Percentiles rank a stretch among this genome's conserved stretches.
These are phyloP conservation scores for Nadsonia fulvescens DNA, from an alignment of 805 yeast genomes.

Conservation along the genomic window DNA sequence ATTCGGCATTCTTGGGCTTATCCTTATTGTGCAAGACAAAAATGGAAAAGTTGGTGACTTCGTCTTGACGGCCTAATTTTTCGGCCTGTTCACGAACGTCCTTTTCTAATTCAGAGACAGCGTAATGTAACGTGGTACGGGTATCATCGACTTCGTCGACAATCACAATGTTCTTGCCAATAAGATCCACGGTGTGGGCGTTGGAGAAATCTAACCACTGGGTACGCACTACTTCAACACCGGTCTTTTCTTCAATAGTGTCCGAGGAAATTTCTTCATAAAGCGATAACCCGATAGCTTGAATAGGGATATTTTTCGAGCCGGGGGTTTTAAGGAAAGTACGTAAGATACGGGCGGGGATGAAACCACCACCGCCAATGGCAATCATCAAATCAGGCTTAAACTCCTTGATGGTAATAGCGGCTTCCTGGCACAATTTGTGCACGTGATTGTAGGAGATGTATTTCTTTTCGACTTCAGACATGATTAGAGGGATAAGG, in stretches of 20 bases:
- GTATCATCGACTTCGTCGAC: constrained; percentile 90
- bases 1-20: constrained; percentile 61
- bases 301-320: constrained; percentile 74
- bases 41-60: constrained; percentile 48
- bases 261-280: constrained; percentile 60
- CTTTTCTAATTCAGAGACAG: constrained; percentile 55
- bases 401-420: constrained; percentile 36
- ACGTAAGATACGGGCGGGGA: constrained; percentile 91
- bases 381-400: constrained; percentile 86
- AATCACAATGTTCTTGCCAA: constrained; percentile 65
- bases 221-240: constrained; percentile 69
- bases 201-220: constrained; percentile 82
- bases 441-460: constrained; percentile 70
- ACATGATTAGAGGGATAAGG: constrained; percentile 1
- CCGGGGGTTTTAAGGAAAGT: constrained; percentile 82
- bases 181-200: constrained; percentile 53
- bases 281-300: constrained; percentile 83
- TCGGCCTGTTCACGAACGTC: constrained; percentile 44
- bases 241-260: constrained; percentile 36
- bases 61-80: constrained; percentile 38
- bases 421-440: constrained; percentile 60
- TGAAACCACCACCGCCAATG: constrained; percentile 92
- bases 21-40: constrained; percentile 75
- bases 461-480: constrained; percentile 23
- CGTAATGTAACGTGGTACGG: constrained; percentile 76